Evolutionary conservation across 805 yeast genomes (phyloP), one percentile per base, ranked within the genome.

Genomic region (Saccharomycopsis sp.): DNA sequence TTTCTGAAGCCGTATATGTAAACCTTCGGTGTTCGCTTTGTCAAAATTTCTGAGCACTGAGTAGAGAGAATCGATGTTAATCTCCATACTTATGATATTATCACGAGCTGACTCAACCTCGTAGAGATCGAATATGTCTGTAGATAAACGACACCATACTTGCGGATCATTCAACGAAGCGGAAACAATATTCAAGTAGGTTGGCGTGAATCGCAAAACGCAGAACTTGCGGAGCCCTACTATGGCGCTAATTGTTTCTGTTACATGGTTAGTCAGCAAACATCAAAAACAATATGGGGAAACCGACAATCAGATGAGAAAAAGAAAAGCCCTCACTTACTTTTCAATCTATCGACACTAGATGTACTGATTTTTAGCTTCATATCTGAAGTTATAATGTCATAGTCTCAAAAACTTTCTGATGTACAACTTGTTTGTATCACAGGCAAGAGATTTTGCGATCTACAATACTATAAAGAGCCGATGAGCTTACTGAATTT

Each of bases 81-180:
- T 68, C 63, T 87, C 91, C 56, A 87, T 68, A 58, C 79, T 75
- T 20, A 87, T 79, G 18, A 76, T 73, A 64, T 84, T 78, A 40
- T 81, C 80, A 24, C 83, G 70, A 1, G 76, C 63, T 51, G 86
- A 79, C 54, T 74, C 77, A 37, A 83, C 75, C 60, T 80, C 83
- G 47, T 79, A 75, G 48, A 74, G 70, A 62, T 74, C 74, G 72
- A 84, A 79, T 44, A 82, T 66, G 14, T 74, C 70, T 2, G 65
- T 74, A 16, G 76, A 72, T 14, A 85, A 65, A 59, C 79, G 80
- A 62, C 86, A 78, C 89, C 90, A 86, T 1, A 83, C 80, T 61
- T 84, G 89, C 1, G 90, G 89, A 58, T 83, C 86, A 50, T 76
- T 73, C 24, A 76, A 63, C 7, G 79, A 74, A 1, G 79, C 75